phyloP scores from a whole-genome alignment of 2,329 filamentous ascomycete genomes.

The Thermomyces lanuginosus region DNA sequence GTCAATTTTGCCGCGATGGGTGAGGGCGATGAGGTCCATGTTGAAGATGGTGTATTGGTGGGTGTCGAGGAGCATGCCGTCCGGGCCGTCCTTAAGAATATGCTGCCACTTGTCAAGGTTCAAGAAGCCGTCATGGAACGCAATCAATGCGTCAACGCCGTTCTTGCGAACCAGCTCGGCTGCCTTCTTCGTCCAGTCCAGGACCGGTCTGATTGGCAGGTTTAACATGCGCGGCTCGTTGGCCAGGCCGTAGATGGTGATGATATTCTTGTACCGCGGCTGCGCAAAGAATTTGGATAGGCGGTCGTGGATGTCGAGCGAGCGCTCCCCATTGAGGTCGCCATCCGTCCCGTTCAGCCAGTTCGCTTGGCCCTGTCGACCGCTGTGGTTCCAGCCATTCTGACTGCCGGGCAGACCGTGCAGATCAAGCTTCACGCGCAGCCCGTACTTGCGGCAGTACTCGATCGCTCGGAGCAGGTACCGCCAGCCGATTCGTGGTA shows the following conservation, averaged over 20 bases:
- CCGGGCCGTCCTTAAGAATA: constrained; percentile 52
- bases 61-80: constrained; percentile 69
- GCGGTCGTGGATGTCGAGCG: constrained; percentile 72
- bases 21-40: constrained; percentile 62
- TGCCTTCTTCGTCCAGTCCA: constrained; percentile 64
- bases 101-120: constrained; percentile 84
- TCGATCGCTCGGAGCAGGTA: constrained; percentile 88
- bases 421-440: constrained; percentile 83
- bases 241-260: constrained; percentile 82
- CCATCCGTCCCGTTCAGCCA: constrained; percentile 92
- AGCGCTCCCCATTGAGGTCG: constrained; percentile 57
- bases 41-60: constrained; percentile 99
- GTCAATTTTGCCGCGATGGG: constrained; percentile 66
- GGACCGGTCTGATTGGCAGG: constrained; percentile 48
- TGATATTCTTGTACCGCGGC: constrained; percentile 75
- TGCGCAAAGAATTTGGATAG: constrained; percentile 88
- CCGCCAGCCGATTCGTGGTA: constrained; percentile 75
- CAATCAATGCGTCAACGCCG: constrained; percentile 54
- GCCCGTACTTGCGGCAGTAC: constrained; percentile 78
- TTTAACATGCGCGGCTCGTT: constrained; percentile 85
- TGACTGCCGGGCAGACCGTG: constrained; percentile 87
- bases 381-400: constrained; percentile 97
- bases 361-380: constrained; percentile 58
- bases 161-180: constrained; percentile 59
- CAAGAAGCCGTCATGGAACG: constrained; percentile 91